Evolutionary conservation across 192 early-diverging fungal species (phyloP), one percentile per base, ranked within the genome.

Genomic region (Backusella australiensis): DNA sequence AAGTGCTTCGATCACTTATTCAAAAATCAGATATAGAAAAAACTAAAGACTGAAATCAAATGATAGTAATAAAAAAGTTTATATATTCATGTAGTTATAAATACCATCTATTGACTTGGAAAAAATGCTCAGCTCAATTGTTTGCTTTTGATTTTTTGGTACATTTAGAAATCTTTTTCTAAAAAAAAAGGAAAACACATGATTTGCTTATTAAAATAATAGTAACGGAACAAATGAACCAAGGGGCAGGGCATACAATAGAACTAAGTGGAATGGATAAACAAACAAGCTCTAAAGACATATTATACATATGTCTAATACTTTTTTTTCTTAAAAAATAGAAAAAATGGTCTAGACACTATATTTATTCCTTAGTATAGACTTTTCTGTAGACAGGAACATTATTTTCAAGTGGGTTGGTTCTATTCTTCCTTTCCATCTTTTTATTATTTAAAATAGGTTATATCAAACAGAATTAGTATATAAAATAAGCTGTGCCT

Each of bases 1-100:
- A 79, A 41, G 68, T 74, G 19, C 38, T 79, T 14, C 9, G 78
- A 59, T 79, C 78, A 32, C 42, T 79, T n/a, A 69, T 79, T 34
- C 21, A 63, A 63, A 63, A 63, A 59, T 79, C 12, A 67, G 72
- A 19, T 32, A 75, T 59, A 23, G 49, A 74, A 73, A 69, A 26
- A 59, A 1, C 21, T 6, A 63, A 29, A 63, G 56, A 63, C 29
- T 63, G 23, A 63, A 21, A 63, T 29, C 26, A 29, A 23, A 63
- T 63, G 3, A 23, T 29, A 63, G 12, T 59, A 59, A 59, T 63
- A 63, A 63, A 26, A 59, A 63, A 63, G 56, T 63, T 63, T 63
- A 29, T 63, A 63, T 63, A 26, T 63, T 29, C 26, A 29, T 63
- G 8, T 32, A 29, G 56, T 29, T 63, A 63, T 63, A 29, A 9